Conservation (phyloP, 2,329 filamentous ascomycete genomes). For the Parastagonospora avenae region DNA sequence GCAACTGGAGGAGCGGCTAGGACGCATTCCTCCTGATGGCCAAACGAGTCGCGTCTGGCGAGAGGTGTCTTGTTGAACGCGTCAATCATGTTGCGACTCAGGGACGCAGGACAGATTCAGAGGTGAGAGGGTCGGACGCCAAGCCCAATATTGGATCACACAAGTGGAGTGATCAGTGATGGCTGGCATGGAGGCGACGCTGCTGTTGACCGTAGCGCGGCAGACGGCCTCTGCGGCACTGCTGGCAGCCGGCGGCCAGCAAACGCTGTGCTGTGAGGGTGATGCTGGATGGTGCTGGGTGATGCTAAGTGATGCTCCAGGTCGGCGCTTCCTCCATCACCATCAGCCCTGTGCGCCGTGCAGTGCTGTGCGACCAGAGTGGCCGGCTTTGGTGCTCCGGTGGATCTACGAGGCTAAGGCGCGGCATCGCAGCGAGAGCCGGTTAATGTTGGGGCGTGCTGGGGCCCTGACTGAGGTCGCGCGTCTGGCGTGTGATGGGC, state of each 20-base stretch:
- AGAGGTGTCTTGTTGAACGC: constrained; percentile 2
- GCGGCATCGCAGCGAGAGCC: constrained; percentile 29
- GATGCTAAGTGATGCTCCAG: background rate
- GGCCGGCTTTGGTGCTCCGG: constrained; percentile 32
- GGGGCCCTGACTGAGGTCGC: background rate
- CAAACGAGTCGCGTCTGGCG: constrained; percentile 17
- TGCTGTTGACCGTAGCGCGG: constrained; percentile 10
- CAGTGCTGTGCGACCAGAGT: constrained; percentile 27
- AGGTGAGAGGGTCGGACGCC: no score
- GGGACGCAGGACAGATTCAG: no score
- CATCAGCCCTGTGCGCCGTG: constrained; percentile 27
- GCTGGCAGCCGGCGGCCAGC: constrained; percentile 3
- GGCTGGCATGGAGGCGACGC: background rate
- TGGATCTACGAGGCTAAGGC: constrained; percentile 28
- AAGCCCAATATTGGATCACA: no score
- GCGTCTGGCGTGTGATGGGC: background rate
- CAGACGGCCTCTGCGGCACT: background rate
- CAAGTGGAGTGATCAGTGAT: no score
- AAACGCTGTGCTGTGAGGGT: constrained; percentile 14
- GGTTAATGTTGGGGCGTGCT: constrained; percentile 26
- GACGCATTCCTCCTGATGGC: constrained; percentile 17
- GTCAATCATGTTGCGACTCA: background rate
- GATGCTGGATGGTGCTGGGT: constrained; percentile 1
- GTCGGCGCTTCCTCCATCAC: background rate
- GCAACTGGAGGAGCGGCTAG: constrained; percentile 18